Evolutionary conservation across 495 filamentous ascomycete species (phyloP).

Genomic region (Xylaria longipes): DNA sequence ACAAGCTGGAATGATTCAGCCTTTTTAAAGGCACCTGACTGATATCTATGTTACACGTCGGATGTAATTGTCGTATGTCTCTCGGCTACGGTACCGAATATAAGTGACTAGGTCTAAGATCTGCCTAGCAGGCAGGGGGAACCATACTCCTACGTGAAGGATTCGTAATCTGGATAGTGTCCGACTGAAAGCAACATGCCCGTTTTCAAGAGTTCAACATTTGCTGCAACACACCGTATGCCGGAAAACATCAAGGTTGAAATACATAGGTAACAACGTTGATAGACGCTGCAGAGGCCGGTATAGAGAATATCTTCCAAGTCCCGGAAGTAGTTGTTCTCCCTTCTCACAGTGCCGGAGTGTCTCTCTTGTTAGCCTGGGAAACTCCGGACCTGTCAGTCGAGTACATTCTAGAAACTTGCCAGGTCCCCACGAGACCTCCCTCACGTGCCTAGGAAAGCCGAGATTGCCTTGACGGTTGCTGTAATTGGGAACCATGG

Average conservation of each 20-base stretch:
- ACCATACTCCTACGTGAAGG: background rate
- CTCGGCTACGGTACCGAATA: background rate
- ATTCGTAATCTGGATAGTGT: background rate
- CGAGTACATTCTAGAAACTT: background rate
- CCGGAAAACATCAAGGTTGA: background rate
- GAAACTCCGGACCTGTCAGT: background rate
- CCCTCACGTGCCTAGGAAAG: background rate
- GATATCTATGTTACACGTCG: background rate
- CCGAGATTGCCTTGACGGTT: background rate
- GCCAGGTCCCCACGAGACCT: background rate
- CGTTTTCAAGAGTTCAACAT: background rate
- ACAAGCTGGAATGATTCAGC: conserved; percentile 8
- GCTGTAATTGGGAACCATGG: background rate
- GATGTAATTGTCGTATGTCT: background rate
- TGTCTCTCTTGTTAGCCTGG: background rate
- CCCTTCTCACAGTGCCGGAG: background rate
- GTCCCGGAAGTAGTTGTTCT: background rate
- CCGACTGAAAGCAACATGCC: background rate
- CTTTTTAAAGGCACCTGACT: conserved; percentile 7
- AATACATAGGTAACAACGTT: background rate
- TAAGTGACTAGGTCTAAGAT: background rate
- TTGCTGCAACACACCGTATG: background rate
- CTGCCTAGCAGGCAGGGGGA: background rate
- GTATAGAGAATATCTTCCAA: background rate
- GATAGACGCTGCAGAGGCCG: background rate